Base-by-base conservation (phyloP, 2,329 filamentous ascomycete species). In the Grosmannia clavigera region DNA sequence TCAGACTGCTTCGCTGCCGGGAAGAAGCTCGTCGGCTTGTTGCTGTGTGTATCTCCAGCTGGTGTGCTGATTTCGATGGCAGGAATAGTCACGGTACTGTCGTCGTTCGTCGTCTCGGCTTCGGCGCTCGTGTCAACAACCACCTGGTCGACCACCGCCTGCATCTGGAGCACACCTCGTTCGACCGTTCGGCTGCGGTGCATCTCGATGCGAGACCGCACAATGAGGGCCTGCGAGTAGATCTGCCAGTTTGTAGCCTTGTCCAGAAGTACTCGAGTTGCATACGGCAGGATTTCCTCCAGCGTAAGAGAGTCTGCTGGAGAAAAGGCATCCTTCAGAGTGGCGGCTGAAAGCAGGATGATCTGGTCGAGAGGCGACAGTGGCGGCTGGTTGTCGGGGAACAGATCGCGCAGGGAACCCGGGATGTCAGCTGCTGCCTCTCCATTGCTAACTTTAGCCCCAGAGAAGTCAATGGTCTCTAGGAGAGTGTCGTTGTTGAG, bases 221-320 rank as follows among this genome's bases (percentile, higher is more conserved):
- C 88, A 0, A 99, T 78, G 10, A 99, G 77, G 0, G 91, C 94
- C 69, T 97, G 92, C 0, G 94, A 96, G 70, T 97, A 97, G 40
- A 96, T 86, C 71, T 97, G 94, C 94, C 94, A 99, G 71, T 97
- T 99, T 0, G 90, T 92, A 54, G 88, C 88, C 66, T 92, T 92
- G 62, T 94, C 91, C 10, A 88, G 82, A 1, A 99, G 79, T 0
- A 97, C 94, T 50, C 94, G 84, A 1, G 86, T 87, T 0, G 94
- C 94, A 69, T 92, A 99, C 0, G 94, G 94, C 1, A 95, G 74
- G 5, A 95, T 92, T 70, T 97, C 90, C 73, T 97, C 92, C n/a
- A 91, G 81, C 0, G 92, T 97, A 0, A 99, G 77, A 0, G 88
- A 86, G 69, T 97, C 87, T 1, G 84, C 79, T 0, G 94, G 91